Evolutionary conservation across 345 rosid genomes (phyloP), one percentile per base, ranked within the genome.

Genomic region (Clausena lansium): DNA sequence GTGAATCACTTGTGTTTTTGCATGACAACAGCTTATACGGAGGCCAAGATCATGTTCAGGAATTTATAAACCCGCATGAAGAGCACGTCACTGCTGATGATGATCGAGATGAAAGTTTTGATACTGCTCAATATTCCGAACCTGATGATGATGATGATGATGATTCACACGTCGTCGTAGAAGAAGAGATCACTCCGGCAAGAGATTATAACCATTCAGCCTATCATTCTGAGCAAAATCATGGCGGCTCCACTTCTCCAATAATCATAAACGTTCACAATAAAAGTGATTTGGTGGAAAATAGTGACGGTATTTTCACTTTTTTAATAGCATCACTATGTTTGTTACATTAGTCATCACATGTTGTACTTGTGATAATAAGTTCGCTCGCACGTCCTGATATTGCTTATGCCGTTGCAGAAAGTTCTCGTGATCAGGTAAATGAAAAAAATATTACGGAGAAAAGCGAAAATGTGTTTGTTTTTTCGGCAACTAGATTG

Each of bases 1-100:
- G 97, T 27, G 93, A 90, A 52, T 85, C 87, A 35, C 84, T 91
- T 68, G 78, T 83, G 70, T 88, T 89, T 76, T 78, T 84, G 82
- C 79, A 79, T 28, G 72, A 73, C 22, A 67, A 45, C 47, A 70
- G 22, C 65, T 70, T 71, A 27, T 50, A 11, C 36, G 9, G 13
- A 35, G 65, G 54, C 36, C 63, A 55, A 54, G 61, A 50, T 70
- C 33, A 15, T 14, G 72, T 14, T 20, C 67, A 75, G 65, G 83
- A 86, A 54, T 78, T 81, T 63, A 50, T 50, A 41, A 74, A 64
- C 52, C 80, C 71, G 32, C 75, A 74, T 28, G 69, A 83, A 24
- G 67, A 83, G 10, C 69, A 50, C 24, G 78, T 61, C 27, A 79
- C 69, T 28, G 41, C 69, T 25, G 41, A 14, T 41, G 83, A 81